Evolutionary conservation across 345 rosid species (phyloP).

Genomic region (Dimocarpus longan): DNA sequence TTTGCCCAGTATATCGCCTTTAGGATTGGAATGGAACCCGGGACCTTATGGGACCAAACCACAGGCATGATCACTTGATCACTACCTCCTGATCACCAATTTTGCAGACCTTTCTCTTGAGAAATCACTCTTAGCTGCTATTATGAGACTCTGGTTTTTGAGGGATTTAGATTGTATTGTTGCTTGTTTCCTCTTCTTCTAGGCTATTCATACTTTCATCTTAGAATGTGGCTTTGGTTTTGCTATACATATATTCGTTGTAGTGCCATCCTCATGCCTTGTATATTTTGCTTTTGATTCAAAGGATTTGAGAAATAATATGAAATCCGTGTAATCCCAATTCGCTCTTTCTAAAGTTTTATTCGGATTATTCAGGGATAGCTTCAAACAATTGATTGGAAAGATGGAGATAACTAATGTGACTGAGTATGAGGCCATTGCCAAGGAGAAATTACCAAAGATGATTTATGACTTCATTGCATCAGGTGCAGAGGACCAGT

Average conservation of each 20-base stretch:
- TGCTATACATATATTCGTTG: neutral
- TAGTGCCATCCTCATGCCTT: neutral
- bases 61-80: too few relatives aligned
- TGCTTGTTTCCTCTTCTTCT: neutral
- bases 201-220: neutral
- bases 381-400: neutral
- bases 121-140: too few relatives aligned
- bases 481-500: constrained; percentile 98
- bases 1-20: too few relatives aligned
- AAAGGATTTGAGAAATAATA: neutral
- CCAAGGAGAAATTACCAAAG: constrained; percentile 86
- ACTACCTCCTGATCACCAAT: neutral
- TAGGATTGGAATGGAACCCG: too few relatives aligned
- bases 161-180: neutral
- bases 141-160: neutral
- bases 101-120: neutral
- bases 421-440: constrained; percentile 81
- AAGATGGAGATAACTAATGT: constrained; percentile 88
- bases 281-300: neutral
- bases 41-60: too few relatives aligned
- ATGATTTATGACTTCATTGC: constrained; percentile 93
- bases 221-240: neutral
- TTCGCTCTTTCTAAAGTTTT: neutral
- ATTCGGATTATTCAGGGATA: constrained; percentile 7
- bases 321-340: neutral